A percentile compares a stretch with the other conserved stretches of the same genome.
Conservation (phyloP, 1,284 basidiomycete genomes). For the Amylostereum chailletii region DNA sequence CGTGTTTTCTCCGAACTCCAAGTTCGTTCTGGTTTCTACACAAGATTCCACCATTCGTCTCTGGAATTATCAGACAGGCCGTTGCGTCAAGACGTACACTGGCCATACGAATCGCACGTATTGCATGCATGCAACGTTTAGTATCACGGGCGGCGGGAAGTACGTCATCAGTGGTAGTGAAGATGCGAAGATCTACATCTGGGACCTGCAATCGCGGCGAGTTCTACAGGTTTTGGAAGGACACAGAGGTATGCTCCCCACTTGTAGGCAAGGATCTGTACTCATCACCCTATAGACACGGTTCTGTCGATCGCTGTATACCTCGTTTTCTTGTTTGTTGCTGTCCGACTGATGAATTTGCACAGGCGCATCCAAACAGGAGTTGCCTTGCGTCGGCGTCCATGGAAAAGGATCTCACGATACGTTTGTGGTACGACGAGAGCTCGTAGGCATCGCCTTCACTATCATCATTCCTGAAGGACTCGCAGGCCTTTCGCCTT, state of each 20-base stretch:
- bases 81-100: slow-evolving; percentile 87
- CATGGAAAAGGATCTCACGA: slow-evolving; percentile 78
- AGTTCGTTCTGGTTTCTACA: slow-evolving; percentile 81
- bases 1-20: slow-evolving; percentile 86
- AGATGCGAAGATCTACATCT: slow-evolving; percentile 81
- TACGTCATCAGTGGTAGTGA: slow-evolving; percentile 87
- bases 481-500: too few relatives aligned
- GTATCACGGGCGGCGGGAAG: slow-evolving; percentile 34
- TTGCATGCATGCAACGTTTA: slow-evolving; percentile 60
- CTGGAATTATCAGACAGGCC: slow-evolving; percentile 91
- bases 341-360: background rate
- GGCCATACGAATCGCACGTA: slow-evolving; percentile 80
- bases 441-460: slow-evolving; percentile 1
- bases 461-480: too few relatives aligned
- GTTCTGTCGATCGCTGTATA: slow-evolving; percentile 65
- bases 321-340: slow-evolving; percentile 1
- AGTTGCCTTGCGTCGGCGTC: slow-evolving; percentile 74
- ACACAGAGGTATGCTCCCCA: slow-evolving; percentile 55
- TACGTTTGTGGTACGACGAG: slow-evolving; percentile 69
- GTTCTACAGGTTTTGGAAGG: slow-evolving; percentile 70
- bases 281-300: slow-evolving; percentile 40
- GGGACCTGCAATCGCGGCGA: slow-evolving; percentile 84
- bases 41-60: slow-evolving; percentile 90
- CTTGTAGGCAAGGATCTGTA: slow-evolving; percentile 4
- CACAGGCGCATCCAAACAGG: slow-evolving; percentile 62